Conservation (phyloP, 169 alveolate species). For the Eimeria necatrix region DNA sequence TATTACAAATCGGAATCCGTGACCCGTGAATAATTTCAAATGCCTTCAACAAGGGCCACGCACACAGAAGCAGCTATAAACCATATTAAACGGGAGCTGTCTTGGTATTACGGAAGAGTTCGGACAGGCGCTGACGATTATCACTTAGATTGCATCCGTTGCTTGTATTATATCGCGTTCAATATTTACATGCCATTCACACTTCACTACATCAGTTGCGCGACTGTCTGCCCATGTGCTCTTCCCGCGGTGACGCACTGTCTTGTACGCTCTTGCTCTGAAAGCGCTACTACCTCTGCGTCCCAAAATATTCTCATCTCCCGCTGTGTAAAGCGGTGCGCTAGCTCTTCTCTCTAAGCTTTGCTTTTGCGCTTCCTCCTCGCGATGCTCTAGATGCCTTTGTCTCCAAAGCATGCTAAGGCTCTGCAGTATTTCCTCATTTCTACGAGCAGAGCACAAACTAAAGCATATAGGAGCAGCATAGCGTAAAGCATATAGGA, state of each 20-base stretch:
- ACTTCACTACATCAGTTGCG: no score
- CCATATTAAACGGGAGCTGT: no score
- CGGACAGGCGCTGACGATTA: no score
- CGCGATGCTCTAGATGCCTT: slow-evolving; percentile 58
- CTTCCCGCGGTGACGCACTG: neutral
- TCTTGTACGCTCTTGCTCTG: slow-evolving; percentile 71
- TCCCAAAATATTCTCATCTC: neutral
- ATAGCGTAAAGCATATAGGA: neutral
- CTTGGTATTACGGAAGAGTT: no score
- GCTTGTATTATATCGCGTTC: no score
- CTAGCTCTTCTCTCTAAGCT: neutral
- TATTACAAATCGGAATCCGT: slow-evolving; percentile 50
- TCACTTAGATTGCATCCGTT: no score
- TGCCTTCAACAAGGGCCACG: neutral
- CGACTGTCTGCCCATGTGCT: neutral
- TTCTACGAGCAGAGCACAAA: neutral
- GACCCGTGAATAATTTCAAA: slow-evolving; percentile 45
- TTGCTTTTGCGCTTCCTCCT: slow-evolving; percentile 57
- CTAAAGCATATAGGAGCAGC: neutral
- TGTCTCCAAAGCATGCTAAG: slow-evolving; percentile 70
- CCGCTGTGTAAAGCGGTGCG: slow-evolving; percentile 42
- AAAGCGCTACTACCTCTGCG: slow-evolving; percentile 44
- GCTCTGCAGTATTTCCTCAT: slow-evolving; percentile 55
- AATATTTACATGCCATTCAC: no score
- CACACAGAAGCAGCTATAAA: no score